Base-by-base conservation (phyloP, 345 rosid genomes). In the Syzygium oleosum region DNA sequence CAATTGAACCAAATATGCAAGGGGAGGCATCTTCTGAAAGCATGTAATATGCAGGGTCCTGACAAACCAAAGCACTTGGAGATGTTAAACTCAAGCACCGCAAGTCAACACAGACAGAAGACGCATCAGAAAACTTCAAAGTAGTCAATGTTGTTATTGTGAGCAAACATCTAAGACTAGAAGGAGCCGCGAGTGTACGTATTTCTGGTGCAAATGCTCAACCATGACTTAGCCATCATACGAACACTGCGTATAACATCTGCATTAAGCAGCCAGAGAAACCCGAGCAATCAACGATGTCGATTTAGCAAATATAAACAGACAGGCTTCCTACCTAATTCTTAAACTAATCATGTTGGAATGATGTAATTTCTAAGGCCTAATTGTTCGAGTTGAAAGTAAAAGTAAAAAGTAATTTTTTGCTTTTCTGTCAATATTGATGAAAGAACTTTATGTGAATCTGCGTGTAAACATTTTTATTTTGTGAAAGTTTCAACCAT, bases 1-100 rank as follows among this genome's bases (percentile, higher is more conserved):
- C 99, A 84, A 98, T 94, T 84, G 99, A 79, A 88, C 99, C 99
- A 90, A 98, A 98, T 87, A 98, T 96, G 97, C 99, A 98, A 41
- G 99, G 99, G 17, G 99, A 98, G 4, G 84, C 56, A 92, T 96
- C 98, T 92, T 98, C 99, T 91, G 93, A 94, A 31, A 98, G 99
- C 86, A 98, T 89, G 86, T 93, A 98, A 87, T 94, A 97, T 49
- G 98, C 90, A 88, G 99, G 99, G 85, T 98, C 99, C 99, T 98
- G 90, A 34, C 65, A 85, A 88, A 78, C 14, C 91, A 38, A 86
- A 53, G 54, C 86, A 41, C 38, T 21, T 25, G 25, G 34, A 73
- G 49, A 41, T 25, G 54, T 63, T 58, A 87, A 73, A 52, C 34
- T 41, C 13, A 84, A 84, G 86, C 61, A 52, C n/a, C n/a, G 7